phyloP scores from a whole-genome alignment of 192 early-diverging fungal genomes.

The Coemansia javaensis region DNA sequence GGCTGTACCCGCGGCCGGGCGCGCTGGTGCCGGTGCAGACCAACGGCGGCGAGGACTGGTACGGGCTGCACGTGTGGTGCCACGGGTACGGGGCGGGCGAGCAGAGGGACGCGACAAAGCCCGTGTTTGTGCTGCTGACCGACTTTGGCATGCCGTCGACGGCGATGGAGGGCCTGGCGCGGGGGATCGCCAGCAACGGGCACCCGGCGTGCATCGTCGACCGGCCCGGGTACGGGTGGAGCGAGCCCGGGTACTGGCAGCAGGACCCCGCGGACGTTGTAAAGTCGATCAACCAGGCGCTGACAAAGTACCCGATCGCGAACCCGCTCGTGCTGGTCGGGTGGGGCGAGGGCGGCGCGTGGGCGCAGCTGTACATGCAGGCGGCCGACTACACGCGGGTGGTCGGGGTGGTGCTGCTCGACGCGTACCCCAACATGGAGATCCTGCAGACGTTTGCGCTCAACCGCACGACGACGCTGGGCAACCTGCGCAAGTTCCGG shows the following conservation, averaged over 20 bases:
- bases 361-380: constrained; percentile 52
- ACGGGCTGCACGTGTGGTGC: constrained; percentile 50
- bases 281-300: constrained; percentile 45
- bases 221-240: constrained; percentile 54
- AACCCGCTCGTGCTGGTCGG: constrained; percentile 47
- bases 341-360: constrained; percentile 55
- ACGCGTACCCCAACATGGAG: constrained; percentile 49
- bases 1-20: constrained; percentile 27
- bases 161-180: constrained; percentile 39
- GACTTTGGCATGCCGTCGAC: constrained; percentile 53
- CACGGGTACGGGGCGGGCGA: constrained; percentile 8
- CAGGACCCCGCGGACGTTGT: constrained; percentile 50
- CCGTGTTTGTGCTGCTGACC: constrained; percentile 44
- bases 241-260: constrained; percentile 50
- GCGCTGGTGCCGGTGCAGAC: constrained; percentile 42
- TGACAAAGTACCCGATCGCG: constrained; percentile 39
- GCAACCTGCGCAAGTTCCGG: constrained; percentile 41
- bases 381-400: constrained; percentile 39
- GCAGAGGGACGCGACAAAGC: constrained; percentile 8
- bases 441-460: constrained; percentile 48
- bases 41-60: constrained; percentile 39
- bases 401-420: constrained; percentile 45
- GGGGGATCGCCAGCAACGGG: constrained; percentile 31
- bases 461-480: constrained; percentile 47
- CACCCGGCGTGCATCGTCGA: constrained; percentile 48